Evolutionary conservation across 2,329 filamentous ascomycete species (phyloP), one percentile per base, ranked within the genome.

Genomic region (Chrysoporthe puriensis): DNA sequence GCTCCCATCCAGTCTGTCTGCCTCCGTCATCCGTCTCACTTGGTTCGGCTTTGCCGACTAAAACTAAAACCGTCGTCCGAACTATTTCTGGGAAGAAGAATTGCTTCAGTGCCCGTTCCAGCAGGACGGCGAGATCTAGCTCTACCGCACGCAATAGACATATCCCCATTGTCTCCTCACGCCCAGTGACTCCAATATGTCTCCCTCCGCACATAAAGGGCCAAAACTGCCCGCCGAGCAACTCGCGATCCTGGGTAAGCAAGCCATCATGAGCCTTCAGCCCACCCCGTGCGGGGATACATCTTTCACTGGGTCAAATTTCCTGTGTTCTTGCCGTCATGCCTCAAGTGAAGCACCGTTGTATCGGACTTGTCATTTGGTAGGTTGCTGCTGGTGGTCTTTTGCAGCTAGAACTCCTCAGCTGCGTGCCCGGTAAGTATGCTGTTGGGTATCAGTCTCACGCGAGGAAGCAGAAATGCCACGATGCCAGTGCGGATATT

Each of bases 141-240:
- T 64, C 66, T 54, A 61, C 18, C 58, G 36, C 61, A 63, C 64
- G 54, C 54, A 67, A 67, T 67, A 67, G 61, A 66, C 65, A 69
- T 56, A 43, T 54, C 58, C 48, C 26, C 62, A 32, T 60, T 46
- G 36, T 67, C 61, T 42, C 54, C 56, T 61, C 62, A 36, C 32
- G 58, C n/a, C 64, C 46, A 46, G 67, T 69, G 68, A 69, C 44
- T 62, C 21, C 42, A 67, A 57, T 40, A 69, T 69, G 68, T 64
- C 68, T 69, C 43, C 68, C n/a, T 71, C 73, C 66, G 71, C 71
- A 69, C 73, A 70, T 67, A 72, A 72, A 66, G 78, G 77, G 71
- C 85, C 88, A 36, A 91, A 89, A 82, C 84, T 96, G 83, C 92
- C 93, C 0, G 83, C 87, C 54, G 87, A 89, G 84, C 93, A 96